Base-by-base conservation (phyloP, 805 yeast species). In the Debaryomyces tyrocola region DNA sequence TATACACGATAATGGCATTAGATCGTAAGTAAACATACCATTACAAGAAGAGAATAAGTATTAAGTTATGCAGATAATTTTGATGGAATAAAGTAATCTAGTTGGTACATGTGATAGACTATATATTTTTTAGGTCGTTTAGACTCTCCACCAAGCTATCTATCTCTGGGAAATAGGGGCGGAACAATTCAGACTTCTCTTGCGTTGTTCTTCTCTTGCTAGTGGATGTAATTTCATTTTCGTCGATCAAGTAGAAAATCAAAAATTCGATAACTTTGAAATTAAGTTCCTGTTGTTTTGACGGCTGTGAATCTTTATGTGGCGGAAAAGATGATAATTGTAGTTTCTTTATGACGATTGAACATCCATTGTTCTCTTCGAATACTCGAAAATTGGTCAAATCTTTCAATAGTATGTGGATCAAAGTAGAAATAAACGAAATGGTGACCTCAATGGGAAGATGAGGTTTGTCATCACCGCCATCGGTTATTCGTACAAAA, bases 221-320 rank as follows among this genome's bases (percentile, higher is more conserved):
- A 7, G 34, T 29, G 4, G 40, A 43, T 4, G 45, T 29, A n/a
- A 43, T 45, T 17, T 29, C 45, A 3, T 46, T 39, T 60, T 85
- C 92, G 10, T 89, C 90, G 7, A 80, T 73, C 45, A 86, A 63
- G 56, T 86, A 85, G 58, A 85, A 83, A 45, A 85, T 78, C 43
- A 86, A 65, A 59, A 85, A 86, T 64, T 86, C 91, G 41, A 86
- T 72, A 10, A 83, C 75, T 53, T 83, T 80, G 51, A 84, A 78
- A 54, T 83, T 83, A 11, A 85, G 75, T 29, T 74, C 74, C 54
- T 82, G 82, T 49, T 66, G 69, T 34, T 51, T 54, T 18, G 48
- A 44, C 9, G 46, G 37, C 33, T 40, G 24, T 43, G 33, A 47
- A 15, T 41, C 48, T 27, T 45, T 44, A 12, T 47, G 43, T 11